A percentile compares a stretch with the other conserved stretches of the same genome.
phyloP scores from a whole-genome alignment of 495 filamentous ascomycete genomes.

The Chaetomium cochliodes region DNA sequence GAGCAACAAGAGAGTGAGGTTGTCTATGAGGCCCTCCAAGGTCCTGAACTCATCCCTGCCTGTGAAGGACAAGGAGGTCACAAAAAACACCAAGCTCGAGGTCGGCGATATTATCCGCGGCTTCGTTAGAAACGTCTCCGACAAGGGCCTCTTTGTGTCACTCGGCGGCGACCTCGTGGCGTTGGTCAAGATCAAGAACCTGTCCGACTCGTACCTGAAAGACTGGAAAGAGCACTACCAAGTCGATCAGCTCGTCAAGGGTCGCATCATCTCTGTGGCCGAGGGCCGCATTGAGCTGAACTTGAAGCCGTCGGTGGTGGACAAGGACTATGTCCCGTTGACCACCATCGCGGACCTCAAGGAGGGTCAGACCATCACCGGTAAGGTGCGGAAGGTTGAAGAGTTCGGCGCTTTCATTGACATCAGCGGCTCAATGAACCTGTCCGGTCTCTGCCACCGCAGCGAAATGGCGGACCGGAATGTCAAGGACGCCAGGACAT shows the following conservation, averaged over 20 bases:
- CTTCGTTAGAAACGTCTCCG: slow-evolving; percentile 81
- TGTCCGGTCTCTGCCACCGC: slow-evolving; percentile 89
- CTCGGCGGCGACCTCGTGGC: slow-evolving; percentile 77
- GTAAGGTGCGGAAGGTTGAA: slow-evolving; percentile 87
- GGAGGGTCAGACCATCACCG: slow-evolving; percentile 76
- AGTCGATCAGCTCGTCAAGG: slow-evolving; percentile 83
- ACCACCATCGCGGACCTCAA: slow-evolving; percentile 69
- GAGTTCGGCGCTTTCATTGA: slow-evolving; percentile 94
- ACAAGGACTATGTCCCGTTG: slow-evolving; percentile 71
- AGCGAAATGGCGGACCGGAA: slow-evolving; percentile 82
- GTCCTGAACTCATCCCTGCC: slow-evolving; percentile 82
- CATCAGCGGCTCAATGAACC: slow-evolving; percentile 75
- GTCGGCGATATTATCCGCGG: slow-evolving; percentile 80
- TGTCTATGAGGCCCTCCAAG: slow-evolving; percentile 83
- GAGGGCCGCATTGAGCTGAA: slow-evolving; percentile 78
- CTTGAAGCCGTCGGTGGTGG: slow-evolving; percentile 78
- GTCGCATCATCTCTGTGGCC: slow-evolving; percentile 71
- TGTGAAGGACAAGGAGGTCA: slow-evolving; percentile 78
- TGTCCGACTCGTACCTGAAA: slow-evolving; percentile 88
- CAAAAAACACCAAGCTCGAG: slow-evolving; percentile 64
- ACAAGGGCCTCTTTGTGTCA: slow-evolving; percentile 80
- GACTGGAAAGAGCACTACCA: slow-evolving; percentile 93
- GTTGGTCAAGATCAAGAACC: slow-evolving; percentile 77
- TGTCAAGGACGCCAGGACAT: slow-evolving; percentile 72
- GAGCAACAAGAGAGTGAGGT: slow-evolving; percentile 74